Evolutionary conservation across 192 early-diverging fungal genomes (phyloP).

Genomic region (Coemansia sp.): DNA sequence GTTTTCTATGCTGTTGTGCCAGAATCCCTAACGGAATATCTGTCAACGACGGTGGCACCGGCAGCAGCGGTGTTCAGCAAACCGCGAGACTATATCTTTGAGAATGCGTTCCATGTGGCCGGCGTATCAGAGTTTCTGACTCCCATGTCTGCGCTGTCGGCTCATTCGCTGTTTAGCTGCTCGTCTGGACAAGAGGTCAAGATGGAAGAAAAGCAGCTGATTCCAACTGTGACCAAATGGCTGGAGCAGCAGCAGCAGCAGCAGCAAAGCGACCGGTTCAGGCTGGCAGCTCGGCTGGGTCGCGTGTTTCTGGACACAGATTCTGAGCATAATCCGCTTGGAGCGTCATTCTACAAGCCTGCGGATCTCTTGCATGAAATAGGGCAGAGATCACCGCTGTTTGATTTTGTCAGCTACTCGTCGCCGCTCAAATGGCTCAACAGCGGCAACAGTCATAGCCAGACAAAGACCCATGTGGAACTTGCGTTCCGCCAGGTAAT

Average conservation of each 20-base stretch:
- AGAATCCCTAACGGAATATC: neutral
- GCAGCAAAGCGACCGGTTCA: neutral
- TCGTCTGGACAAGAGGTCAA: neutral
- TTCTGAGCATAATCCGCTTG: slow-evolving; percentile 7
- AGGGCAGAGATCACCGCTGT: slow-evolving; percentile 21
- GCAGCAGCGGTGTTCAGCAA: slow-evolving; percentile 24
- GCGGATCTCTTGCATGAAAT: slow-evolving; percentile 20
- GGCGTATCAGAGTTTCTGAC: neutral
- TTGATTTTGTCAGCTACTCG: slow-evolving; percentile 30
- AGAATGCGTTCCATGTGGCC: slow-evolving; percentile 9
- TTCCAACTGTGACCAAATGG: slow-evolving; percentile 18
- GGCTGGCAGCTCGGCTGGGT: slow-evolving; percentile 25
- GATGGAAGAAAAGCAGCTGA: neutral
- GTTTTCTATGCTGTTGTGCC: slow-evolving; percentile 29
- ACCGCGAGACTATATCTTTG: slow-evolving; percentile 19
- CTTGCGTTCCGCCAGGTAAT: slow-evolving; percentile 9
- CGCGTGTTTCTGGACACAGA: slow-evolving; percentile 38
- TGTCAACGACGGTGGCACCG: slow-evolving; percentile 13
- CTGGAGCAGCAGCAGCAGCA: too few relatives aligned
- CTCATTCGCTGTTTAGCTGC: slow-evolving; percentile 20
- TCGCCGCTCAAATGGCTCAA: slow-evolving; percentile 43
- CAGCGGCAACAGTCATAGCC: slow-evolving; percentile 3
- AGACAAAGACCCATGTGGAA: slow-evolving; percentile 18
- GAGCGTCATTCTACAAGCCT: slow-evolving; percentile 14
- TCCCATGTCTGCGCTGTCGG: slow-evolving; percentile 4